Percentiles rank a stretch among this genome's conserved stretches.
Conservation (phyloP, 345 rosid genomes). For the Conringia planisiliqua region DNA sequence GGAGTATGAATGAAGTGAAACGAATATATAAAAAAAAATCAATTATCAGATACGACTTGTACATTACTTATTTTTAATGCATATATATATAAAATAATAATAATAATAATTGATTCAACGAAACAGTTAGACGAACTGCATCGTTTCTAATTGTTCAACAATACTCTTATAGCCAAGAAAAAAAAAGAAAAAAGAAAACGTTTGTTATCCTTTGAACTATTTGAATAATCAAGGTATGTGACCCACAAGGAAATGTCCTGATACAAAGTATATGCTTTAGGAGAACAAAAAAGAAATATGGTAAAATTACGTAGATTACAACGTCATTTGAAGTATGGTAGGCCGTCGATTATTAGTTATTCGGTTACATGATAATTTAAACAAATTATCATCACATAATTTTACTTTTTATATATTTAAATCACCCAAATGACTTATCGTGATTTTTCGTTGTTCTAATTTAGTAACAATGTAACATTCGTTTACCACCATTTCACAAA, state of each 20-base stretch:
- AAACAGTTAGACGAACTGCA: constrained; percentile 5
- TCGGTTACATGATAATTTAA: constrained; percentile 29
- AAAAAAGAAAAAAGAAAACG: not conserved
- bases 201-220: constrained; percentile 7
- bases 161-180: not conserved
- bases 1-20: not conserved
- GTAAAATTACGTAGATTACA: constrained; percentile 2
- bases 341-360: constrained; percentile 20
- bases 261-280: constrained; percentile 32
- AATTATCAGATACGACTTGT: not conserved
- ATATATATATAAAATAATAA: not conserved
- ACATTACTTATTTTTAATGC: not conserved
- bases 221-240: constrained; percentile 11
- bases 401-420: not conserved
- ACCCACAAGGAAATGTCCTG: constrained; percentile 28
- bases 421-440: not conserved
- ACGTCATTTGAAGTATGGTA: constrained; percentile 25
- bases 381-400: not conserved
- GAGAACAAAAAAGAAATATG: not conserved
- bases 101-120: constrained; percentile 8
- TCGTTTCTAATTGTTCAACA: not conserved
- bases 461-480: too few species aligned
- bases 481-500: not conserved
- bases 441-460: not conserved
- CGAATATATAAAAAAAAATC: not conserved